A percentile compares a stretch with the other conserved stretches of the same genome.
Conservation (phyloP, 768 basidiomycete species). For the Phallus indusiatus region DNA sequence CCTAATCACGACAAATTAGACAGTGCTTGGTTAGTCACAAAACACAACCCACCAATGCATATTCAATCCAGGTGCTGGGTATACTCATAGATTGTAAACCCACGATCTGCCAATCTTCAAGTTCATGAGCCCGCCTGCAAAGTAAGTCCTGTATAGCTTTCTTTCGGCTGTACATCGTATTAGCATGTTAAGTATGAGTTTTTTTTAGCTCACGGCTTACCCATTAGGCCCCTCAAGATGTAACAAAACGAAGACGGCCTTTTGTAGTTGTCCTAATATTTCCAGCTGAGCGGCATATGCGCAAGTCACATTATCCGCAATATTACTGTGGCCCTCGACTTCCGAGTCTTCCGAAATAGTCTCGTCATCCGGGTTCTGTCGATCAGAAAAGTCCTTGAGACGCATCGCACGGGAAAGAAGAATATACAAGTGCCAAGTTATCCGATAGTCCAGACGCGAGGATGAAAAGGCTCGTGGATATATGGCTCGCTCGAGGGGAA, state of each 20-base stretch:
- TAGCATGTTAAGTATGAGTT: not conserved
- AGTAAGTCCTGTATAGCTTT: slow-evolving; percentile 78
- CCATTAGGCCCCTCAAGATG: slow-evolving; percentile 76
- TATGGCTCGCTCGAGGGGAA: slow-evolving; percentile 57
- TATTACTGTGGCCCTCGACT: slow-evolving; percentile 70
- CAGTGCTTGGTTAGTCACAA: not conserved
- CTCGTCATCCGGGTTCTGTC: slow-evolving; percentile 20
- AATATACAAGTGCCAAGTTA: slow-evolving; percentile 91
- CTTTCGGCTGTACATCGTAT: slow-evolving; percentile 47
- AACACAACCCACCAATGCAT: slow-evolving; percentile 57
- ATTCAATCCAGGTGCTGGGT: slow-evolving; percentile 80
- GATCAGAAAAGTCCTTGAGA: slow-evolving; percentile 81
- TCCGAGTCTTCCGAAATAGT: slow-evolving; percentile 23
- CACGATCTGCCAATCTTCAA: slow-evolving; percentile 66
- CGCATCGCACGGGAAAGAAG: slow-evolving; percentile 77
- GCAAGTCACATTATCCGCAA: slow-evolving; percentile 73
- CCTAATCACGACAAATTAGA: slow-evolving; percentile 35
- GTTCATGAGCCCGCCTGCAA: slow-evolving; percentile 49
- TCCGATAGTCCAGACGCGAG: slow-evolving; percentile 68
- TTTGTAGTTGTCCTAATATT: slow-evolving; percentile 66
- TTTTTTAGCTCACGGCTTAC: slow-evolving; percentile 34
- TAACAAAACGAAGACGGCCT: slow-evolving; percentile 81
- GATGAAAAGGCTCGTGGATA: slow-evolving; percentile 65
- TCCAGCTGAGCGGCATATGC: slow-evolving; percentile 87
- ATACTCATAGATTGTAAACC: slow-evolving; percentile 65